A percentile compares a stretch with the other conserved stretches of the same genome.
Evolutionary conservation across 2,329 filamentous ascomycete species (phyloP).

Genomic region (Pezicula carpinea): DNA sequence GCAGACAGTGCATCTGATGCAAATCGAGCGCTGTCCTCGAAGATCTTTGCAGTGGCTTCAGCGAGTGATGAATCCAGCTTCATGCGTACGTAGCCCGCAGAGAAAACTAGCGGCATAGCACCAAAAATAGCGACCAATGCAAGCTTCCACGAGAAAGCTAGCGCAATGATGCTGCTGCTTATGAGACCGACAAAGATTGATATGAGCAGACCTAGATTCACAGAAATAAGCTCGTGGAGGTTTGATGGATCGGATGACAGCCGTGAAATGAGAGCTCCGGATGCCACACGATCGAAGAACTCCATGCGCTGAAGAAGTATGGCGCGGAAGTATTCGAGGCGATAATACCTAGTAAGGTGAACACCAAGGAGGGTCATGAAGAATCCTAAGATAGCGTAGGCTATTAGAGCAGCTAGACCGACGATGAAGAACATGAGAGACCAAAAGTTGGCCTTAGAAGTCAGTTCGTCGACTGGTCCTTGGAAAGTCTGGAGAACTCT

Average conservation of each 20-base stretch:
- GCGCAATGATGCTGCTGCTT: slow-evolving; percentile 61
- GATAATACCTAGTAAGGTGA: slow-evolving; percentile 55
- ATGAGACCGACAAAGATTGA: slow-evolving; percentile 65
- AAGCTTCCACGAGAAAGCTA: slow-evolving; percentile 71
- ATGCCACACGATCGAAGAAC: slow-evolving; percentile 61
- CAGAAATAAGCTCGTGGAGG: slow-evolving; percentile 63
- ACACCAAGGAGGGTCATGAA: no score
- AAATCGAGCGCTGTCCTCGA: no score
- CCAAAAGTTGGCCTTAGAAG: no score
- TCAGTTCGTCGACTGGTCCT: no score
- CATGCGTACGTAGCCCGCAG: no score
- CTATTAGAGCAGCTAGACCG: slow-evolving; percentile 45
- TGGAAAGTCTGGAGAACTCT: no score
- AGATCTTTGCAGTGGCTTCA: no score
- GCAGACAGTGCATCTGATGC: no score
- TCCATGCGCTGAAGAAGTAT: slow-evolving; percentile 61
- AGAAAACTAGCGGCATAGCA: no score
- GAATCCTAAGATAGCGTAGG: no score
- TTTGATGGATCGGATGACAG: slow-evolving; percentile 67
- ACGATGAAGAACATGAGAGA: no score
- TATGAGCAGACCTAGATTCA: slow-evolving; percentile 63
- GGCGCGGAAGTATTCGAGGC: slow-evolving; percentile 58
- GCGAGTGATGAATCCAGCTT: no score
- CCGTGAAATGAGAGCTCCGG: slow-evolving; percentile 57
- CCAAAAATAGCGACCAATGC: slow-evolving; percentile 47